phyloP scores from a whole-genome alignment of 306 rosid species.

The Citrullus mucosospermus region DNA sequence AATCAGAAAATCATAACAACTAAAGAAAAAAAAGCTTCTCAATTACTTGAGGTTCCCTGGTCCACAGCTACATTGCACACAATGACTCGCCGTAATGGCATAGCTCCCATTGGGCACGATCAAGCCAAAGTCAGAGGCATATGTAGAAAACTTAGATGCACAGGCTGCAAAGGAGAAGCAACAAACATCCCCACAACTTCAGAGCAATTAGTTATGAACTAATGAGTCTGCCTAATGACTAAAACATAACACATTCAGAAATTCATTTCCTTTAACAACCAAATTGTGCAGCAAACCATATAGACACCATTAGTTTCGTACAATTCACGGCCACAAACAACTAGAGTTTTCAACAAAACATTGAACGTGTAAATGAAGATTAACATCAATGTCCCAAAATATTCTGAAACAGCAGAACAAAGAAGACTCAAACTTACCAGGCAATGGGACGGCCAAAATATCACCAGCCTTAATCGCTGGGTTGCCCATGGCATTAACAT shows the following conservation, averaged over 20 bases:
- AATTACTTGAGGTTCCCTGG: conserved; percentile 68
- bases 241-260: neutral
- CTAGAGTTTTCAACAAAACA: neutral
- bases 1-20: neutral
- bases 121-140: conserved; percentile 60
- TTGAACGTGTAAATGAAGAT: neutral
- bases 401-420: neutral
- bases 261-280: neutral
- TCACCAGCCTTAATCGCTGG: conserved; percentile 53
- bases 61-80: conserved; percentile 96
- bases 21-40: conserved; percentile 8
- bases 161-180: conserved; percentile 46
- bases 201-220: neutral
- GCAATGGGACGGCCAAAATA: conserved; percentile 78
- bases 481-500: conserved; percentile 91
- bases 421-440: conserved; percentile 28
- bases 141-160: conserved; percentile 62
- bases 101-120: conserved; percentile 96
- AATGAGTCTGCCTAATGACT: neutral
- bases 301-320: neutral
- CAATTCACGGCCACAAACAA: neutral
- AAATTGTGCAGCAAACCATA: neutral
- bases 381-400: neutral
- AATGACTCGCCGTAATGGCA: conserved; percentile 84
- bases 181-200: conserved; percentile 5